A percentile compares a stretch with the other conserved stretches of the same genome.
These are phyloP conservation scores for Emergomyces pasteurianus DNA, from an alignment of 2,329 filamentous ascomycete species.

Conservation along the genomic window DNA sequence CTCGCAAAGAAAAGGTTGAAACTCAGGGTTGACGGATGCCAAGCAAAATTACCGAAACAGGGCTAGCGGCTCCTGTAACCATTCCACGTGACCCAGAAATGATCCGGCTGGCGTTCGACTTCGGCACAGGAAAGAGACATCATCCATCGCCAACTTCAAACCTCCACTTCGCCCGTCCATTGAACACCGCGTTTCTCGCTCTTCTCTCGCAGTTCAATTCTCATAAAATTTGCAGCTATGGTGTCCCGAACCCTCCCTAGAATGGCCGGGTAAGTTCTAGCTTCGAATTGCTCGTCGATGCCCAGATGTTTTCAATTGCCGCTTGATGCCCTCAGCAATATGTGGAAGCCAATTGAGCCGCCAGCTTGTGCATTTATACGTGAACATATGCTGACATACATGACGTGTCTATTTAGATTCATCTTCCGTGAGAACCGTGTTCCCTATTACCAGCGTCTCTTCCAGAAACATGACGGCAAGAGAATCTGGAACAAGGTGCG, in stretches of 20 bases:
- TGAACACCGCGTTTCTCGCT: conserved; percentile 14
- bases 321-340: background rate
- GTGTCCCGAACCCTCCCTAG: conserved; percentile 32
- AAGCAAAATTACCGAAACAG: background rate
- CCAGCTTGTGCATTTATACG: background rate
- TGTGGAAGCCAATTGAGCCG: background rate
- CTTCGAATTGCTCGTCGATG: background rate
- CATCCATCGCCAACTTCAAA: background rate
- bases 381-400: conserved; percentile 12
- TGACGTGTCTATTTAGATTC: conserved; percentile 24
- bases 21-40: background rate
- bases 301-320: background rate
- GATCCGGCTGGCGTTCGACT: background rate
- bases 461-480: conserved; percentile 54
- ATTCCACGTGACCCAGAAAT: conserved; percentile 1
- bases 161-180: conserved; percentile 10
- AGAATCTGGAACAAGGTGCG: conserved; percentile 58
- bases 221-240: conserved; percentile 25
- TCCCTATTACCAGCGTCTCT: conserved; percentile 54
- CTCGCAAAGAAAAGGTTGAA: background rate
- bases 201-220: conserved; percentile 1
- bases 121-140: background rate
- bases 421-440: conserved; percentile 57
- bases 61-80: background rate
- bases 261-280: conserved; percentile 31